Evolutionary conservation across 2,329 filamentous ascomycete species (phyloP).

Genomic region (Paecilomyces variotii): DNA sequence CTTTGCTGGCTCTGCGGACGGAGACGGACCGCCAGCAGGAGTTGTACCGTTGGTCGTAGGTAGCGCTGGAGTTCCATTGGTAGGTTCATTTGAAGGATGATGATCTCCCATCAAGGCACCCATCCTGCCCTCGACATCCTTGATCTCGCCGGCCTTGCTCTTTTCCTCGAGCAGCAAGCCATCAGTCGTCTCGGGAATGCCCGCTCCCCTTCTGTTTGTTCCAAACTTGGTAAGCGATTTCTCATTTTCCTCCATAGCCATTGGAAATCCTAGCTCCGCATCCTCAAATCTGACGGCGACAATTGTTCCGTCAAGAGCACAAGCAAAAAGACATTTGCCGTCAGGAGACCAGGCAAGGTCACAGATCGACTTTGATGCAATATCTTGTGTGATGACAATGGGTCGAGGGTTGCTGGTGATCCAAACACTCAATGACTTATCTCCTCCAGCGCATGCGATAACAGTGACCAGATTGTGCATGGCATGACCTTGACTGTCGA

Average conservation of each 20-base stretch:
- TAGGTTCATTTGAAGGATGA: conserved; percentile 44
- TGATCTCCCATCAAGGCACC: conserved; percentile 93
- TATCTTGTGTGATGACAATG: conserved; percentile 79
- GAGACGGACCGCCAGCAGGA: conserved; percentile 24
- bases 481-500: conserved; percentile 31
- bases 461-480: conserved; percentile 64
- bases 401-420: conserved; percentile 92
- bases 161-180: conserved; percentile 79
- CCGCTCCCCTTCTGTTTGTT: conserved; percentile 75
- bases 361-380: conserved; percentile 85
- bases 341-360: conserved; percentile 92
- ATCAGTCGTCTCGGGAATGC: conserved; percentile 87
- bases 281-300: conserved; percentile 72
- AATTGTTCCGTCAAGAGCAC: conserved; percentile 83
- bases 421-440: conserved; percentile 95
- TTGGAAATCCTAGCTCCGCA: conserved; percentile 84
- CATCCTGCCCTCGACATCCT: conserved; percentile 89
- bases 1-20: conserved; percentile 24
- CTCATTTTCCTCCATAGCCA: conserved; percentile 79
- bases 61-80: conserved; percentile 39
- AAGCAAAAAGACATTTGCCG: conserved; percentile 76
- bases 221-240: conserved; percentile 90
- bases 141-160: conserved; percentile 84
- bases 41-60: conserved; percentile 39
- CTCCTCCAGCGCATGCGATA: conserved; percentile 91